Base-by-base conservation (phyloP, 768 basidiomycete genomes). In the Tricholoma terreum region DNA sequence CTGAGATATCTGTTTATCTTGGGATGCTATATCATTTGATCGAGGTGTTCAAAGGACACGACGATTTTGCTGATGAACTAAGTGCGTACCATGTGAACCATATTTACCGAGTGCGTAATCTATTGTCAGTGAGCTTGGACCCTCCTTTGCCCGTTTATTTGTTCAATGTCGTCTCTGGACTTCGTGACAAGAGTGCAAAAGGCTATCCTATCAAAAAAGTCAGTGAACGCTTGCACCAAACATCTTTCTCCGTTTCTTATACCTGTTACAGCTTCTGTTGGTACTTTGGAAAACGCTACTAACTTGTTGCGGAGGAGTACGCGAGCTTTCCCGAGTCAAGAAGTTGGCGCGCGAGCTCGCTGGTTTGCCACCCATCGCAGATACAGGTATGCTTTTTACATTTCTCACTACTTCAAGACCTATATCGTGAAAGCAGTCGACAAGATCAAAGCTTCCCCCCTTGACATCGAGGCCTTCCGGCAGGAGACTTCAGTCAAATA, bases 171-270 rank as follows among this genome's bases (percentile, higher is more conserved):
- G 87, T 98, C n/a, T 87, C 93, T 21, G 86, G 87, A 40, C 76
- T 98, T 40, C 86, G 92, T 62, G 96, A 98, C 70, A 93, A 94
- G 75, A 90, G 89, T 67, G 90, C 93, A 2, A 94, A 92, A 67
- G 92, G 92, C 5, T 99, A 97, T 73, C 97, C 97, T 0, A 90
- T 97, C 64, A 99, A 98, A 76, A 98, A 98, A 83, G 94, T 91
- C 52, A 19, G 69, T 61, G 54, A 57, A 55, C 49, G 40, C 53
- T 49, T 58, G 54, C 58, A 54, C 55, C 60, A 57, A 58, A 61
- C 54, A 22, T 49, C 56, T 35, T 50, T 65, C 27, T 51, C 30
- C 38, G 40, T 35, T 58, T 40, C 59, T 55, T 30, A 49, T 27
- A 22, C 6, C 15, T 54, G 22, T 54, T 17, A 4, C 63, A 97